These are phyloP conservation scores for Aspergillus floridensis DNA, from an alignment of 2,329 filamentous ascomycete genomes.

Conservation along the genomic window DNA sequence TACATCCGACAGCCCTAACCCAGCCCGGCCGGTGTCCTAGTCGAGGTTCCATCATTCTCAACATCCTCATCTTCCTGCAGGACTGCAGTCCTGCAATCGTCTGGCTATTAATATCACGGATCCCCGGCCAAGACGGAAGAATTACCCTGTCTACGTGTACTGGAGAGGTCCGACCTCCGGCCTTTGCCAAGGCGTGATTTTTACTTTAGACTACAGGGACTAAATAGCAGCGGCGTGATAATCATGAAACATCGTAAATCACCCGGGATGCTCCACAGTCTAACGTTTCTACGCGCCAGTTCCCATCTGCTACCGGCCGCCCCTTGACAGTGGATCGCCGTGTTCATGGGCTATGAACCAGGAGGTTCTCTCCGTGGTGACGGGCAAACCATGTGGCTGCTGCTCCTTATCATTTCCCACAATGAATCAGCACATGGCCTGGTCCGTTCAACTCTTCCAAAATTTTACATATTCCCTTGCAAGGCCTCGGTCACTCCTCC, in stretches of 20 bases:
- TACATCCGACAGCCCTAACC: background rate
- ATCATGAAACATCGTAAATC: slow-evolving; percentile 17
- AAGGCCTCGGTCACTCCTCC: slow-evolving; percentile 1
- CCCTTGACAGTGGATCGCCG: background rate
- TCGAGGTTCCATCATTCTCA: no score
- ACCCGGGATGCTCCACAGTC: slow-evolving; percentile 1
- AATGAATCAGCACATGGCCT: background rate
- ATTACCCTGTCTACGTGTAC: slow-evolving; percentile 9
- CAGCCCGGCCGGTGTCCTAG: no score
- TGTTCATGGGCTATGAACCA: background rate
- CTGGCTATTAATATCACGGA: background rate
- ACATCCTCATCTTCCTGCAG: no score
- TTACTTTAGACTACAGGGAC: slow-evolving; percentile 7
- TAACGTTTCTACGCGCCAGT: background rate
- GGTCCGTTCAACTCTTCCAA: background rate
- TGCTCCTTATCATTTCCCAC: background rate
- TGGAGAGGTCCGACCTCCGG: background rate
- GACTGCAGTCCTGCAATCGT: no score
- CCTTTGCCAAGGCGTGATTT: background rate
- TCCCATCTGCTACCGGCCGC: background rate
- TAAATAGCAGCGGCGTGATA: slow-evolving; percentile 4
- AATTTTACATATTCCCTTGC: background rate
- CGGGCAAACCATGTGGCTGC: slow-evolving; percentile 5
- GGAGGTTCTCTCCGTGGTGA: background rate
- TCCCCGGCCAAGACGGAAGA: slow-evolving; percentile 15